Evolutionary conservation across 2,329 filamentous ascomycete genomes (phyloP).

Genomic region (Aureobasidium sp.): DNA sequence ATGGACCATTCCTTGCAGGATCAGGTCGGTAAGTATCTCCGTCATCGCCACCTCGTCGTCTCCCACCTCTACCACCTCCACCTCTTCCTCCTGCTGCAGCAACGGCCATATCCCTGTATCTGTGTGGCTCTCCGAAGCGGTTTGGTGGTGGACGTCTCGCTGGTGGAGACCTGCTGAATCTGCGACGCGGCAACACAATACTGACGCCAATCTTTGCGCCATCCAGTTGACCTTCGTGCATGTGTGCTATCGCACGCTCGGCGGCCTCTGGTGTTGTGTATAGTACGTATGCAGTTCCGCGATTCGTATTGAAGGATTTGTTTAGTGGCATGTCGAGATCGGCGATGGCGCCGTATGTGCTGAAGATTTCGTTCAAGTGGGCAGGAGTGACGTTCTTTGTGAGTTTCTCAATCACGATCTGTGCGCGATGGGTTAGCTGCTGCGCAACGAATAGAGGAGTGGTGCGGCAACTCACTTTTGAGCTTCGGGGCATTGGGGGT

Average conservation of each 20-base stretch:
- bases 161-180: slow-evolving; percentile 74
- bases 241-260: slow-evolving; percentile 83
- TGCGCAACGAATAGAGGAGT: not conserved
- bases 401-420: slow-evolving; percentile 94
- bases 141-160: slow-evolving; percentile 56
- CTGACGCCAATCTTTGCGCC: slow-evolving; percentile 77
- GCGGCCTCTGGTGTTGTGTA: slow-evolving; percentile 71
- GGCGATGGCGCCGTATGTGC: slow-evolving; percentile 74
- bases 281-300: slow-evolving; percentile 88
- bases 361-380: slow-evolving; percentile 88
- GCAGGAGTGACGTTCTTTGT: slow-evolving; percentile 89
- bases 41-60: slow-evolving; percentile 31
- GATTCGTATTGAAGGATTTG: slow-evolving; percentile 75
- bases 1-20: slow-evolving; percentile 7
- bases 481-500: slow-evolving; percentile 14
- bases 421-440: not conserved
- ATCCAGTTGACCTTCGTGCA: slow-evolving; percentile 96
- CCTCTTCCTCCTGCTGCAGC: slow-evolving; percentile 30
- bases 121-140: slow-evolving; percentile 35
- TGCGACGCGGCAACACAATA: slow-evolving; percentile 76
- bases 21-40: slow-evolving; percentile 23
- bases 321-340: slow-evolving; percentile 89
- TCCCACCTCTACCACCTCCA: slow-evolving; percentile 24
- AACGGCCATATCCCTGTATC: slow-evolving; percentile 25
- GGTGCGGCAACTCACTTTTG: not conserved